Conservation (phyloP, 148 eudicot species). For the Beta vulgaris region DNA sequence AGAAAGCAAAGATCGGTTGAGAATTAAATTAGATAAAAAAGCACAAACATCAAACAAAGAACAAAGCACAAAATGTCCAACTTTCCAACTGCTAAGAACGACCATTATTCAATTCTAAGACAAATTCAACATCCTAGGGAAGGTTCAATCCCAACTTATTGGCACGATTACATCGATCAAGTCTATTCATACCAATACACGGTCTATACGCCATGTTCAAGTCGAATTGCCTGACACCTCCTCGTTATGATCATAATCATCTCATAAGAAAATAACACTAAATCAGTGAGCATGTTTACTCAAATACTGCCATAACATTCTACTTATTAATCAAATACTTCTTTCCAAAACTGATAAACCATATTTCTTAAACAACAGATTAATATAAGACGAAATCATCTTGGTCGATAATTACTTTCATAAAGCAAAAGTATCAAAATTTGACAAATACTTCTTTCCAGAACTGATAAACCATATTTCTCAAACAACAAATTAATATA, state of each 20-base stretch:
- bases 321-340: background rate
- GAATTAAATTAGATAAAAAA: too few relatives aligned
- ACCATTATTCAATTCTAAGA: constrained; percentile 35
- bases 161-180: constrained; percentile 68
- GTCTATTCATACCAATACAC: constrained; percentile 57
- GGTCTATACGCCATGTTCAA: constrained; percentile 75
- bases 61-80: too few relatives aligned
- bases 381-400: background rate
- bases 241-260: constrained; percentile 48
- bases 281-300: background rate
- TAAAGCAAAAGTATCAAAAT: too few relatives aligned
- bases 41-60: too few relatives aligned
- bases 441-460: too few relatives aligned
- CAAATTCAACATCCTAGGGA: constrained; percentile 42
- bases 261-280: constrained; percentile 25
- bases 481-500: too few relatives aligned
- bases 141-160: constrained; percentile 49
- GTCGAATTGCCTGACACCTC: constrained; percentile 71
- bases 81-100: too few relatives aligned
- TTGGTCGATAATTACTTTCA: background rate
- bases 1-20: too few relatives aligned
- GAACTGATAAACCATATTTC: too few relatives aligned
- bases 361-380: too few relatives aligned
- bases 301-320: too few relatives aligned
- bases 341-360: too few relatives aligned